Base-by-base conservation (phyloP, 495 filamentous ascomycete species). In the Ascodesmis nigricans region DNA sequence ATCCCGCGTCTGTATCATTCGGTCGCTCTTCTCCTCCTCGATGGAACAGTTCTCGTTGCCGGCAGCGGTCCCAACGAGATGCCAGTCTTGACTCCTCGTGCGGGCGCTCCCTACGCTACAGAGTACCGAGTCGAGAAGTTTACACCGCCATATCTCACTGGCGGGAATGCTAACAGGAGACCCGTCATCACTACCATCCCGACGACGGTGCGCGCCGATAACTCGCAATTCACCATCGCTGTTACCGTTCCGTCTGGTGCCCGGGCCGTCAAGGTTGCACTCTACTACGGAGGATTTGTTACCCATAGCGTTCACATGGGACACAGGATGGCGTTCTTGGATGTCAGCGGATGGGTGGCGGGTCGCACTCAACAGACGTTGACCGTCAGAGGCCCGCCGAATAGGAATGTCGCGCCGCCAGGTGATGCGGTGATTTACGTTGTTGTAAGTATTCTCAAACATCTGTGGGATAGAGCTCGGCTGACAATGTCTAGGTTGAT, bases 221-320 rank as follows among this genome's bases (percentile, higher is more conserved):
- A 58, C 4, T 52, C 45, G 13, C 54, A 41, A 4, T 69, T 69
- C 48, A 50, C 40, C 3, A 46, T 71, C 36, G 47, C 24, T 2
- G 71, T 71, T 46, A 60, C 45, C 20, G 53, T 44, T n/a, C 56
- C 58, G 0, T 16, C 49, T 4, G 47, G 42, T 21, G 49, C 60
- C 7, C 52, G 57, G 28, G 45, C 11, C 2, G 51, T 58, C 23
- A 60, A 62, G 46, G 58, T 73, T 10, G 49, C 56, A 5, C 52
- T 72, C 10, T 69, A 71, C 48, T 59, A 71, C 46, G 65, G 66
- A 25, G 69, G 67, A 5, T 73, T 66, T 37, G 61, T 71, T 24
- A 73, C 69, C 21, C 68, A 73, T 44, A 60, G 55, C 17, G 43
- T 73, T 21, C 69, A 73, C 44, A 72, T 73, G 69, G 66, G 65